Evolutionary conservation across 345 rosid species (phyloP), one percentile per base, ranked within the genome.

Genomic region (Sonneratia alba): DNA sequence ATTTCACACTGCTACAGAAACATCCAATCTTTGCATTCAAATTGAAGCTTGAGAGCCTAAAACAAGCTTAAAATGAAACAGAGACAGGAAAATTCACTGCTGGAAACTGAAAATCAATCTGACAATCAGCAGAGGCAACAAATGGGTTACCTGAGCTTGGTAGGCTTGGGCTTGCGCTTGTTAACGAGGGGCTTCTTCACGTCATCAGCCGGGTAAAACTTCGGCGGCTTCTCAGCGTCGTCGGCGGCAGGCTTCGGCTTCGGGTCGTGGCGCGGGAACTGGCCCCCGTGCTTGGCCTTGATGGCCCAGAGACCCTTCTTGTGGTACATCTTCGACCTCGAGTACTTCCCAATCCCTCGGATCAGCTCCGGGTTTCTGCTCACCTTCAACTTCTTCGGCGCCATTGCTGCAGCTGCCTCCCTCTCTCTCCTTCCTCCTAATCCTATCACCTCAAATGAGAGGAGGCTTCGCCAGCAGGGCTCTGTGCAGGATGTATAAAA

Each of bases 241-340:
- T 89, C 76, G 3, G 81, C 76, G 3, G 81, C 76, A 1, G 84
- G 83, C 72, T 85, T 86, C 1, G 87, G 70, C 74, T 83, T 80
- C 64, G 92, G 85, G 49, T 85, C 89, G 77, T 94, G 97, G 78
- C 80, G 91, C 4, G 98, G 97, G 70, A 88, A 90, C 42, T 74
- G 87, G 79, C 96, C 96, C 73, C 97, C 97, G 40, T 94, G 83
- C 75, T 91, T 90, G 19, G 92, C 97, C 87, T 90, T 91, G 70
- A 87, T 85, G 1, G 93, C 93, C 93, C 89, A 89, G 36, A 87
- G 75, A 27, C 93, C 93, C 64, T 86, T 77, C 86, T 87, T 89
- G 77, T 85, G 93, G 77, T 87, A 89, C 89, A 89, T 87, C 77
- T 85, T 73, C 5, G 89, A 85, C 38, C 91, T 70, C 0, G 93